A percentile compares a stretch with the other conserved stretches of the same genome.
phyloP scores from a whole-genome alignment of 257 asterid genomes.

The Solanum paucissectum region DNA sequence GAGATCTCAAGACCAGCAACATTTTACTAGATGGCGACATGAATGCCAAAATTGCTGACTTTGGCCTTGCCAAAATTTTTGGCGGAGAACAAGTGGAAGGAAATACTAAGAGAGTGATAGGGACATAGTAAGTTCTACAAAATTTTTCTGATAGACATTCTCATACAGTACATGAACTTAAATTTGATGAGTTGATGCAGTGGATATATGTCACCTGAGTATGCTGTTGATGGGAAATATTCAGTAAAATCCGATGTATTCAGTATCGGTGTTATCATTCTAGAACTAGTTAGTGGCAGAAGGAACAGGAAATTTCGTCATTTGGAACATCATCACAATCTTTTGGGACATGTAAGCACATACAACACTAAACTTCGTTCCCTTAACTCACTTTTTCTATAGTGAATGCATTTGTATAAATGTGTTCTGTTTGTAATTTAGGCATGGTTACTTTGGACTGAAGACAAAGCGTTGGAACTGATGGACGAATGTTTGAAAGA shows the following conservation, averaged over 20 bases:
- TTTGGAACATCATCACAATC: slow-evolving; percentile 8
- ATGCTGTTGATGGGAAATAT: background rate
- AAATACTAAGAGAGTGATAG: slow-evolving; percentile 3
- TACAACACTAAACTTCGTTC: background rate
- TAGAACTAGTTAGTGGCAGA: background rate
- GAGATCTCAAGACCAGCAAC: slow-evolving; percentile 8
- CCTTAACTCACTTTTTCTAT: background rate
- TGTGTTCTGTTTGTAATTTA: background rate
- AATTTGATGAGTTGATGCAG: background rate
- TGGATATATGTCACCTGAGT: slow-evolving; percentile 7
- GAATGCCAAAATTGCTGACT: slow-evolving; percentile 12
- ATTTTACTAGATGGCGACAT: slow-evolving; percentile 2
- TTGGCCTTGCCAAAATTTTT: slow-evolving; percentile 8
- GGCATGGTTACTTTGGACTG: slow-evolving; percentile 16
- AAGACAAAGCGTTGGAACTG: slow-evolving; percentile 21
- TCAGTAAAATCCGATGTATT: slow-evolving; percentile 6
- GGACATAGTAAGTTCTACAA: slow-evolving; percentile 10
- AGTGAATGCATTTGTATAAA: background rate
- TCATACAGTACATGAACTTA: background rate
- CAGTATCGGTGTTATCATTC: background rate
- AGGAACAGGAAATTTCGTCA: background rate
- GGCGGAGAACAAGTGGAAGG: background rate
- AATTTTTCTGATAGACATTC: background rate
- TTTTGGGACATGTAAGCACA: slow-evolving; percentile 10
- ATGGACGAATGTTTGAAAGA: slow-evolving; percentile 5